Percentiles rank a stretch among this genome's conserved stretches.
Conservation (phyloP, 768 basidiomycete species). For the Boletus sensibilis region DNA sequence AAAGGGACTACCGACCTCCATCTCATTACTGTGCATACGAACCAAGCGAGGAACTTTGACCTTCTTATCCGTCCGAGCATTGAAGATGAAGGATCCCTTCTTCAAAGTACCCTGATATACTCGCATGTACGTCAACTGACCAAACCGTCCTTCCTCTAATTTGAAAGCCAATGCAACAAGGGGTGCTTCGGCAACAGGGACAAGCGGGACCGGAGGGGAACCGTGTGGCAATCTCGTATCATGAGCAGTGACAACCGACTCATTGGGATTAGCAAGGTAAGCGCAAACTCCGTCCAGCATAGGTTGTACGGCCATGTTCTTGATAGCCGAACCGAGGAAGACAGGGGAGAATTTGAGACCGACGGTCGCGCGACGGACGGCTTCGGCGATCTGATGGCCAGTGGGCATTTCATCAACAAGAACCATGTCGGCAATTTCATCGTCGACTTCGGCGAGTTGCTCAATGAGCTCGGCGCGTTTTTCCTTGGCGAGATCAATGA, state of each 20-base stretch:
- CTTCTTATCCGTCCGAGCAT: constrained; percentile 93
- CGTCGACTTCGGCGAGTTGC: constrained; percentile 94
- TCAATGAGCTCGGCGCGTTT: constrained; percentile 94
- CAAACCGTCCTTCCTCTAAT: constrained; percentile 95
- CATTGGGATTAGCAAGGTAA: constrained; percentile 90
- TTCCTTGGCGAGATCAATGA: constrained; percentile 69
- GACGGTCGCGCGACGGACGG: constrained; percentile 88
- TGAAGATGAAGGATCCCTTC: constrained; percentile 82
- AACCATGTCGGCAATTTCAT: constrained; percentile 88
- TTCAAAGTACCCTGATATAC: constrained; percentile 95
- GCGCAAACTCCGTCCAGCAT: constrained; percentile 92
- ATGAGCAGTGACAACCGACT: constrained; percentile 75
- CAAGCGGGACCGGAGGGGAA: constrained; percentile 70
- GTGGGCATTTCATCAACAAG: constrained; percentile 80
- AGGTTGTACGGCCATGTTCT: constrained; percentile 94
- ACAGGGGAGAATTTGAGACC: constrained; percentile 92
- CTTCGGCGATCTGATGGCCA: constrained; percentile 70
- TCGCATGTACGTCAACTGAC: constrained; percentile 97
- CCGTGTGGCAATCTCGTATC: constrained; percentile 68
- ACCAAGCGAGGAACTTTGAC: constrained; percentile 96
- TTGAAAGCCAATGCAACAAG: constrained; percentile 97
- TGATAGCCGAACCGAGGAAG: constrained; percentile 94
- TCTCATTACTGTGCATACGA: constrained; percentile 97
- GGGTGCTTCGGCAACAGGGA: constrained; percentile 82
- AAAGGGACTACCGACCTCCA: constrained; percentile 68